Percentiles rank a stretch among this genome's conserved stretches.
Conservation (phyloP, 768 basidiomycete genomes). For the Leccinum rimulosum region DNA sequence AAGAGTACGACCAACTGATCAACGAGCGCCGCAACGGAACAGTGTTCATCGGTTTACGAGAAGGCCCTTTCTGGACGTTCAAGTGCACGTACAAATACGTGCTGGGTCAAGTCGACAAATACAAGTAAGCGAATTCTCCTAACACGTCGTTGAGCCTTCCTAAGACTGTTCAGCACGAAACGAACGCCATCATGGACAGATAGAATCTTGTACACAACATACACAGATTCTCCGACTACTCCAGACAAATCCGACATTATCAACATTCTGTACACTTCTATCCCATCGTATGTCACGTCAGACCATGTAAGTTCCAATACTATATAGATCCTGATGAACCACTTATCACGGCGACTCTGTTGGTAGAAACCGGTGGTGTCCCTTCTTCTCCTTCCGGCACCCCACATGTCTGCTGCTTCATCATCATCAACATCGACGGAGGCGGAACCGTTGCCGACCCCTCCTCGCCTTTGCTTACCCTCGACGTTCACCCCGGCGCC, state of each 20-base stretch:
- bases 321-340: neutral
- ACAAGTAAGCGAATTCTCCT: conserved; percentile 49
- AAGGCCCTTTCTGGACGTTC: conserved; percentile 88
- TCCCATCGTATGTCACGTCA: conserved; percentile 82
- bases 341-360: conserved; percentile 1
- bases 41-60: conserved; percentile 70
- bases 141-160: neutral
- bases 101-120: conserved; percentile 79
- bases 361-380: conserved; percentile 83
- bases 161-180: conserved; percentile 44
- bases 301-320: conserved; percentile 70
- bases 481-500: conserved; percentile 47
- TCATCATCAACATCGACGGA: conserved; percentile 17
- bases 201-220: conserved; percentile 80
- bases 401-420: conserved; percentile 23
- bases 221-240: conserved; percentile 57
- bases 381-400: conserved; percentile 60
- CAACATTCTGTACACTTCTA: conserved; percentile 72
- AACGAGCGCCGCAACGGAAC: conserved; percentile 61
- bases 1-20: conserved; percentile 71
- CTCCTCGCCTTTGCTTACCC: conserved; percentile 52
- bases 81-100: conserved; percentile 90
- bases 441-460: conserved; percentile 20
- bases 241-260: conserved; percentile 52
- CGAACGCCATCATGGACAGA: conserved; percentile 93